Base-by-base conservation (phyloP, 2,329 filamentous ascomycete species). In the Exophiala sp. region DNA sequence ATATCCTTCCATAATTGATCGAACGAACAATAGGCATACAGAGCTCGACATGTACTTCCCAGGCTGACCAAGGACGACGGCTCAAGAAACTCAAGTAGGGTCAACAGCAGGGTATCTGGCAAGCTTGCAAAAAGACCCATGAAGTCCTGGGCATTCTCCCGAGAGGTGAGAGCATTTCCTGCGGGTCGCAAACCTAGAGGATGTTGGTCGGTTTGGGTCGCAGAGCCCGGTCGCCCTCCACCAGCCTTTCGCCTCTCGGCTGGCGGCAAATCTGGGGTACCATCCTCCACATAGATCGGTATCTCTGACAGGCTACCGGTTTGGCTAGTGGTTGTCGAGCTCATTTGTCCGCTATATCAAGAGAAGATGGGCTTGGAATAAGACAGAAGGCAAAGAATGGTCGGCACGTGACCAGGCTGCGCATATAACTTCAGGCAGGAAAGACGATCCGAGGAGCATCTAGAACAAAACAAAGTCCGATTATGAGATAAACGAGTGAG, bases 1-100 rank as follows among this genome's bases (percentile, higher is more conserved):
- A 95, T 68, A 14, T 82, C 69, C 68, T 93, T 90, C 91, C 91
- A 97, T 29, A 96, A 67, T 62, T 97, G 91, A 57, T 96, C 91
- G 41, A 81, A 81, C 43, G 83, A 76, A 47, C 84, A 86, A 65
- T 91, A 94, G 1, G 89, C 90, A 73, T 89, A 91, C 13, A 97
- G 70, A 46, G 87, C 89, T 65, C 82, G 88, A 73, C 90, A 95
- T 4, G 89, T 86, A 48, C 79, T 78, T 7, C 88, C 88, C 35
- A 97, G 70, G 6, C 68, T 70, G 48, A 83, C 68, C 45, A 97
- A 70, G 45, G 75, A 73, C 8, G 67, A 61, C 42, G 78, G 72
- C 61, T 90, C 83, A 39, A 96, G 74, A 61, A 73, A 80, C 66
- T 96, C 91, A 54, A 96, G 70, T 13, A 95, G 65, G 46, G 84